Evolutionary conservation across 2,329 filamentous ascomycete species (phyloP).

Genomic region (Arthrobotrys entomopaga): DNA sequence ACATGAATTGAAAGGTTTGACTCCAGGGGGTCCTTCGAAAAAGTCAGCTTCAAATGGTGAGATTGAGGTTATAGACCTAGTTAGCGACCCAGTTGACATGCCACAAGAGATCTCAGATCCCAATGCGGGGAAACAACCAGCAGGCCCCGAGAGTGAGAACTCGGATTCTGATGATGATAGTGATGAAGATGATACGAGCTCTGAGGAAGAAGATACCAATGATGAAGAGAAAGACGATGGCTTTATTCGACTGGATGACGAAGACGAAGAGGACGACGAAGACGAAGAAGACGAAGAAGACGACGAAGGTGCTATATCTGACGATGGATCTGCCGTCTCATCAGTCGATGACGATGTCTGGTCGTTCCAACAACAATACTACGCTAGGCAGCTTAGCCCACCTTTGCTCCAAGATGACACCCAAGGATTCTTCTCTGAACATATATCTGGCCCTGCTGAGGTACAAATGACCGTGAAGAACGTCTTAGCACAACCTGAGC

Average conservation of each 20-base stretch:
- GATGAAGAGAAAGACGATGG: conserved; percentile 1
- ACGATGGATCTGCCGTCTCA: conserved; percentile 22
- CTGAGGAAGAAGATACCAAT: conserved; percentile 12
- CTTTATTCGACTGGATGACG: conserved; percentile 24
- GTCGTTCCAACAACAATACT: conserved; percentile 38
- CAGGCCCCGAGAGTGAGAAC: background rate
- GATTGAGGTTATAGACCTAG: conserved; percentile 39
- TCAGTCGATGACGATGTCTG: conserved; percentile 46
- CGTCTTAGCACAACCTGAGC: conserved; percentile 10
- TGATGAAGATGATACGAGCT: conserved; percentile 20
- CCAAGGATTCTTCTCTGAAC: conserved; percentile 20
- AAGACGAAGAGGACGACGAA: conserved; percentile 33
- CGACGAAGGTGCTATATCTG: conserved; percentile 36
- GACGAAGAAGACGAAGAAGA: too few species aligned
- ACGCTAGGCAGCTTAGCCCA: conserved; percentile 36
- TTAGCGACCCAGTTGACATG: conserved; percentile 22
- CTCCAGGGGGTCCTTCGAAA: conserved; percentile 1
- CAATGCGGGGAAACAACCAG: background rate
- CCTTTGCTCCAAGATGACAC: conserved; percentile 35
- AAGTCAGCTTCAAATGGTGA: conserved; percentile 12
- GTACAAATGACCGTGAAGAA: conserved; percentile 20
- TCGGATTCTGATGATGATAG: conserved; percentile 7
- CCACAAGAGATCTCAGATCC: background rate
- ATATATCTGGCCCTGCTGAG: conserved; percentile 19
- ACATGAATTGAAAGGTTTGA: conserved; percentile 29